Conservation (phyloP, 345 rosid species). For the Gossypium herbaceum region DNA sequence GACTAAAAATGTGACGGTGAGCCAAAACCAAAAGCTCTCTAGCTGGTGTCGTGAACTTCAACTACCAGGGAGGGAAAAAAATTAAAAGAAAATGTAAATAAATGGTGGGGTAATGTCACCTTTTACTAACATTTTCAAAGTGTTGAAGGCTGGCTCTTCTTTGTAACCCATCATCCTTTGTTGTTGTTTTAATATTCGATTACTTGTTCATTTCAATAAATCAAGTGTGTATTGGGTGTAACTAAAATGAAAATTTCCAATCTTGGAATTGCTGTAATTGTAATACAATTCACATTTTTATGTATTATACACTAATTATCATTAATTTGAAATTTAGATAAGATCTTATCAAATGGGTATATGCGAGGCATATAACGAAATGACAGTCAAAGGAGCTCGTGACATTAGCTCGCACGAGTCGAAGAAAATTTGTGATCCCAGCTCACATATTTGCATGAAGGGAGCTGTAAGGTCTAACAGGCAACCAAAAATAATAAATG, state of each 20-base stretch:
- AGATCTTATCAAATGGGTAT: rapidly evolving
- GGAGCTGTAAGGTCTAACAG: rapidly evolving
- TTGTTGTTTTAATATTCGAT: no score
- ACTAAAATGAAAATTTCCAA: no score
- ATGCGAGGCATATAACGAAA: no score
- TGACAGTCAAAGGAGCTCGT: rapidly evolving
- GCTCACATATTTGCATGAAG: rapidly evolving
- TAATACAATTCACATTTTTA: no score
- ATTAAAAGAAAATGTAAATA: not conserved
- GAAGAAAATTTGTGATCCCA: rapidly evolving
- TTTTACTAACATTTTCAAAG: not conserved
- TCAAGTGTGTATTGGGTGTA: no score
- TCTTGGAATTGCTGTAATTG: no score
- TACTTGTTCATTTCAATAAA: no score
- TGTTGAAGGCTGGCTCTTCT: not conserved
- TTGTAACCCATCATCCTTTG: no score
- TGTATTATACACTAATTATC: no score
- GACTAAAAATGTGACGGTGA: not conserved
- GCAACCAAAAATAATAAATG: rapidly evolving
- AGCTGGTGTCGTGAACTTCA: constrained; percentile 9
- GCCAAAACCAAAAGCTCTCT: not conserved
- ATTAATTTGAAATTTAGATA: rapidly evolving
- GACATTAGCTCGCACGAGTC: no score
- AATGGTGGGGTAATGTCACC: not conserved
- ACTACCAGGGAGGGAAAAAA: not conserved